phyloP scores from a whole-genome alignment of 169 alveolate species.

The Cytauxzoon felis region DNA sequence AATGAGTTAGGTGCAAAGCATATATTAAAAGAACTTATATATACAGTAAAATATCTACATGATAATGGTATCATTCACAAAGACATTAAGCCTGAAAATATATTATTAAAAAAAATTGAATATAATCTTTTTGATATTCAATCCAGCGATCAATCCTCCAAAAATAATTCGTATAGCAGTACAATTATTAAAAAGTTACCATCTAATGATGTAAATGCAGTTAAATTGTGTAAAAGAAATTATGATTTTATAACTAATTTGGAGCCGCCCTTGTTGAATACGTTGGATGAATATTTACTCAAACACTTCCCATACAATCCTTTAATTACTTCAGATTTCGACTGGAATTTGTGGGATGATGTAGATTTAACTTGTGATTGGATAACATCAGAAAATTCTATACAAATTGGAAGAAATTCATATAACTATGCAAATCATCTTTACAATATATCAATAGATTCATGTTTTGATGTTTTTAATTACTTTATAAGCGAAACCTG shows the following conservation, averaged over 20 bases:
- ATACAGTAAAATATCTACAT: slow-evolving; percentile 22
- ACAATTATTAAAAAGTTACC: too few species aligned
- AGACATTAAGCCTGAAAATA: slow-evolving; percentile 77
- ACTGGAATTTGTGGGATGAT: slow-evolving; percentile 12
- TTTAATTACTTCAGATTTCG: neutral
- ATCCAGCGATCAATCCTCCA: neutral
- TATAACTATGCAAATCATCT: too few species aligned
- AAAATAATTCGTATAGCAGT: too few species aligned
- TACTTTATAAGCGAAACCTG: neutral
- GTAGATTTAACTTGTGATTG: neutral
- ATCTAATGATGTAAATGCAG: too few species aligned
- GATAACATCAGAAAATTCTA: too few species aligned
- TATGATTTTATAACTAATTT: too few species aligned
- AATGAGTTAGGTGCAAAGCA: slow-evolving; percentile 28
- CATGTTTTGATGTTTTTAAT: too few species aligned
- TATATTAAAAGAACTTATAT: slow-evolving; percentile 27
- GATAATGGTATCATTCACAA: slow-evolving; percentile 64
- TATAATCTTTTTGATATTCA: slow-evolving; percentile 20
- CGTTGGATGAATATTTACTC: too few species aligned
- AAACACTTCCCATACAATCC: slow-evolving; percentile 3
- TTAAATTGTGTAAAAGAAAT: too few species aligned
- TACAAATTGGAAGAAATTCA: too few species aligned
- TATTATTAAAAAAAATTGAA: slow-evolving; percentile 28
- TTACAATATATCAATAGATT: too few species aligned
- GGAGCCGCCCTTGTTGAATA: too few species aligned